These are phyloP conservation scores for Glycine latifolia DNA, from an alignment of 306 rosid species.

Conservation along the genomic window DNA sequence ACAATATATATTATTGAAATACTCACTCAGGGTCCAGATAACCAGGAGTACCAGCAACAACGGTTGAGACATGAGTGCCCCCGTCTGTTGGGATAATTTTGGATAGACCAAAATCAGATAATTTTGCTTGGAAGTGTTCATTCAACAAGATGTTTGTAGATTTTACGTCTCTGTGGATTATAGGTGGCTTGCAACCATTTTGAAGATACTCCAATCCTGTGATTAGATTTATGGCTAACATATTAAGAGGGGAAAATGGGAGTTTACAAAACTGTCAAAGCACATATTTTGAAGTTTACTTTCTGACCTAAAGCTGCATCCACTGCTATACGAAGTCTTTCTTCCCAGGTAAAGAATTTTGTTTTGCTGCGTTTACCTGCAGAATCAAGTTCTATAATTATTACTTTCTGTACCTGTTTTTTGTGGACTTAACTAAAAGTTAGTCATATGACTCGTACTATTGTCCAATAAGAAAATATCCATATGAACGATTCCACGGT, in stretches of 20 bases:
- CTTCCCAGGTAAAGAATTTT: conserved; percentile 52
- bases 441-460: not conserved
- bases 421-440: not conserved
- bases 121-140: conserved; percentile 52
- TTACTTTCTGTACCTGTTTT: no score
- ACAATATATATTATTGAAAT: not conserved
- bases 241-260: not conserved
- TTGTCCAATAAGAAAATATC: not conserved
- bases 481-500: not conserved
- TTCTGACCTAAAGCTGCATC: conserved; percentile 56
- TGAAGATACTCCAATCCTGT: conserved; percentile 61
- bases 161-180: conserved; percentile 61
- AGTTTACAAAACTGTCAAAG: not conserved
- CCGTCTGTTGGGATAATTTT: conserved; percentile 36
- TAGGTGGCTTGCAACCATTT: conserved; percentile 51
- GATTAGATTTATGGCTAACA: not conserved
- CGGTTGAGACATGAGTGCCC: conserved; percentile 42
- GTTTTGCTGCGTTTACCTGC: conserved; percentile 8
- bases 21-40: conserved; percentile 58
- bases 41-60: conserved; percentile 56
- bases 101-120: conserved; percentile 61
- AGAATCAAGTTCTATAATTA: not conserved
- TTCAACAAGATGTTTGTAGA: conserved; percentile 55
- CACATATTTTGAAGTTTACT: not conserved
- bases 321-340: conserved; percentile 51